Evolutionary conservation across 2,329 filamentous ascomycete species (phyloP).

Genomic region (Fusarium euwallaceae): DNA sequence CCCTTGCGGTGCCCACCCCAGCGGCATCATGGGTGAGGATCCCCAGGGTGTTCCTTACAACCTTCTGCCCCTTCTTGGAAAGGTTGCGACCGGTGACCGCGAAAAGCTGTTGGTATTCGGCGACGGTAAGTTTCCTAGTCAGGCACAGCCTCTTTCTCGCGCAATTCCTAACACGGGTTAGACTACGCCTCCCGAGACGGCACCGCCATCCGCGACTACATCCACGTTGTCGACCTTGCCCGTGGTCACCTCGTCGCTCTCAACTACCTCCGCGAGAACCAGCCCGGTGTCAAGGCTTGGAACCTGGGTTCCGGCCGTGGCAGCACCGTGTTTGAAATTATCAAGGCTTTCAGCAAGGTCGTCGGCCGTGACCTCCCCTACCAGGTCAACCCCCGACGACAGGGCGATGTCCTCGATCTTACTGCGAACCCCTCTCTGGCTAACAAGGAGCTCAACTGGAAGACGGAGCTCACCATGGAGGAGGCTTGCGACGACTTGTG

Average conservation of each 20-base stretch:
- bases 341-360: constrained; percentile 90
- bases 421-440: constrained; percentile 91
- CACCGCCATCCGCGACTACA: constrained; percentile 97
- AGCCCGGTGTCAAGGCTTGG: constrained; percentile 94
- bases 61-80: constrained; percentile 90
- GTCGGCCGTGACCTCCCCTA: constrained; percentile 90
- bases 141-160: not conserved
- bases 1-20: constrained; percentile 93
- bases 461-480: constrained; percentile 90
- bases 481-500: constrained; percentile 94
- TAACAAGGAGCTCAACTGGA: constrained; percentile 92
- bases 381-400: constrained; percentile 83
- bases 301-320: constrained; percentile 95
- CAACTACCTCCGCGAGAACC: constrained; percentile 85
- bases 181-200: constrained; percentile 93
- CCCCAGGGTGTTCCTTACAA: constrained; percentile 97
- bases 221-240: constrained; percentile 93
- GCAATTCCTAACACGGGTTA: constrained; percentile 54
- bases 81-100: constrained; percentile 94
- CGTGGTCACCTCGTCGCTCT: constrained; percentile 89
- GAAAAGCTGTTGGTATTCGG: constrained; percentile 96
- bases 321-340: constrained; percentile 96
- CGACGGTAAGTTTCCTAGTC: constrained; percentile 72
- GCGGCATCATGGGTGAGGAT: constrained; percentile 97
- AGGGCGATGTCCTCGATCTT: constrained; percentile 93